Conservation (phyloP, 1,284 basidiomycete species). For the Erythrobasidium hasegawianum region DNA sequence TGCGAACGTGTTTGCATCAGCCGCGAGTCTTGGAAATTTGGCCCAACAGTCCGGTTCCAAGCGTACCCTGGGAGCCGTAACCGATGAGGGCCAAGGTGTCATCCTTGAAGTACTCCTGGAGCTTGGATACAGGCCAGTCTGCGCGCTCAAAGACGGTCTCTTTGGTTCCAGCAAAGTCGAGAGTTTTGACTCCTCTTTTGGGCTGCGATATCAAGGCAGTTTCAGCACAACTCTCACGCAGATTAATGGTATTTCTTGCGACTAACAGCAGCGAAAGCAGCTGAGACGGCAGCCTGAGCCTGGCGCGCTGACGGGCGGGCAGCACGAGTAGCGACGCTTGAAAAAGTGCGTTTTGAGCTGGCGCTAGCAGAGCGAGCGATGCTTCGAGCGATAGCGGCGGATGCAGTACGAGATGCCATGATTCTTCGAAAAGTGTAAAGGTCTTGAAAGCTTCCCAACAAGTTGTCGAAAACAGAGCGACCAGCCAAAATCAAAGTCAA, state of each 20-base stretch:
- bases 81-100: constrained; percentile 98
- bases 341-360: constrained; percentile 24
- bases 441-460: no score
- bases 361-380: constrained; percentile 7
- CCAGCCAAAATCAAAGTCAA: neutral
- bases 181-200: constrained; percentile 76
- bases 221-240: no score
- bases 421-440: no score
- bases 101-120: constrained; percentile 99
- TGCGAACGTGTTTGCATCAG: neutral
- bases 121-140: constrained; percentile 96
- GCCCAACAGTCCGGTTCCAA: no score
- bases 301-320: constrained; percentile 28
- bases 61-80: constrained; percentile 78
- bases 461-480: neutral
- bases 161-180: constrained; percentile 94
- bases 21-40: neutral
- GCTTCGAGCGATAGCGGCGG: constrained; percentile 15
- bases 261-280: constrained; percentile 25
- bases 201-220: neutral
- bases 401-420: constrained; percentile 28
- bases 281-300: constrained; percentile 22
- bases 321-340: constrained; percentile 5
- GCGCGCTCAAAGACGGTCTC: constrained; percentile 95
- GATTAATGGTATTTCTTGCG: no score